Evolutionary conservation across 768 basidiomycete species (phyloP).

Genomic region (Xerocomellus intermedius): DNA sequence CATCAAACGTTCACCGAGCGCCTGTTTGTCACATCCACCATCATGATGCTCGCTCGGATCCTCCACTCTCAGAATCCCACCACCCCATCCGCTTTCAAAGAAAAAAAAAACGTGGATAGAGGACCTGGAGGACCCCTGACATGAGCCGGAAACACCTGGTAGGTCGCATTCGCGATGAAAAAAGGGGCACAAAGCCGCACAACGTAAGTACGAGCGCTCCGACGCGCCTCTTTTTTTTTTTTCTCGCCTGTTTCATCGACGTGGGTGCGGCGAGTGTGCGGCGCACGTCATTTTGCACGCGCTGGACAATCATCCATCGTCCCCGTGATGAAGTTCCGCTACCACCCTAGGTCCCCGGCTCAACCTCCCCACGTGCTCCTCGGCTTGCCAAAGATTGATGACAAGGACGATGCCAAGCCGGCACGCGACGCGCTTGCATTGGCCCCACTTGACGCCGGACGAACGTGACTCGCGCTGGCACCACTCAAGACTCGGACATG

Average conservation of each 20-base stretch:
- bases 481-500: background rate
- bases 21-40: background rate
- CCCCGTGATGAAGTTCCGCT: background rate
- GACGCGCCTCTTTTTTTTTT: background rate
- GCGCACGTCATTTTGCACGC: background rate
- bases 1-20: background rate
- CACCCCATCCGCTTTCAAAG: background rate
- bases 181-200: background rate
- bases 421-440: background rate
- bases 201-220: background rate
- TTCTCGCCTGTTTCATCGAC: background rate
- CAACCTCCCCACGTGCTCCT: background rate
- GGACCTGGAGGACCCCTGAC: background rate
- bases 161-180: background rate
- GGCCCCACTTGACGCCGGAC: background rate
- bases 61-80: background rate
- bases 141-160: background rate
- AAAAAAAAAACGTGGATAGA: constrained; percentile 1
- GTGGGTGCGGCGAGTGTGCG: no score
- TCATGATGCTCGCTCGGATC: background rate
- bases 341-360: background rate
- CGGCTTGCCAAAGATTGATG: background rate
- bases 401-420: background rate
- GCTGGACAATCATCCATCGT: background rate
- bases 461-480: background rate